phyloP scores from a whole-genome alignment of 2,329 filamentous ascomycete genomes.

The Mariannaea sp. region DNA sequence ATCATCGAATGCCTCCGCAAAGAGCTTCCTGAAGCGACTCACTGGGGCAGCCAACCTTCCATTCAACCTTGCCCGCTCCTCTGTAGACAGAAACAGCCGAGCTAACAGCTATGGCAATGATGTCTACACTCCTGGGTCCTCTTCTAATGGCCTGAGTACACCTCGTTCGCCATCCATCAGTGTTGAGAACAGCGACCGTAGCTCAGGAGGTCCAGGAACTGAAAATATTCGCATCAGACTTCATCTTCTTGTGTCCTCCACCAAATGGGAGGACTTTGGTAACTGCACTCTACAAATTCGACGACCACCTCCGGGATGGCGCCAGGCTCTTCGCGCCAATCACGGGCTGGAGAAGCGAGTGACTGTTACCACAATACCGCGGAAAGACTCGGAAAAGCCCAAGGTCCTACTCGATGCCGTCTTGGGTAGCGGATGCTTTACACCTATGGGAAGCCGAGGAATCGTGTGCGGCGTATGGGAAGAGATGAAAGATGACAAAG shows the following conservation, averaged over 20 bases:
- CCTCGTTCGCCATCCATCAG: constrained; percentile 64
- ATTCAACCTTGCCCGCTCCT: constrained; percentile 84
- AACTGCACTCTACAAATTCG: constrained; percentile 83
- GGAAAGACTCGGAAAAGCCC: constrained; percentile 59
- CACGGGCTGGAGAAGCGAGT: constrained; percentile 83
- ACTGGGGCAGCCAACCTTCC: constrained; percentile 69
- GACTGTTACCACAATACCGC: constrained; percentile 73
- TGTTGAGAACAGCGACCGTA: constrained; percentile 55
- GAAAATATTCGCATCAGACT: constrained; percentile 82
- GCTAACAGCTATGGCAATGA: constrained; percentile 61
- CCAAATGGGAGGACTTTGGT: constrained; percentile 91
- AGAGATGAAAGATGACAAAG: constrained; percentile 68
- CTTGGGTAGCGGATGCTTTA: constrained; percentile 82
- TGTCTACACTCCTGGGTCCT: constrained; percentile 64
- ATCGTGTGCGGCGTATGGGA: constrained; percentile 91
- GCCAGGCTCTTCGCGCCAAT: constrained; percentile 62
- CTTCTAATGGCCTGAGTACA: constrained; percentile 54
- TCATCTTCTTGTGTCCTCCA: constrained; percentile 75
- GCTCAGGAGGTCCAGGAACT: constrained; percentile 65
- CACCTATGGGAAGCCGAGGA: constrained; percentile 79
- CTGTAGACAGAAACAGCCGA: constrained; percentile 62
- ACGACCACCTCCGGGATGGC: constrained; percentile 67
- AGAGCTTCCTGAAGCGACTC: constrained; percentile 81
- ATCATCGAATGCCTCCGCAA: constrained; percentile 67
- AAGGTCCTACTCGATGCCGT: constrained; percentile 80